phyloP scores from a whole-genome alignment of 1,139 yeast genomes.

The Diutina ranongensis region DNA sequence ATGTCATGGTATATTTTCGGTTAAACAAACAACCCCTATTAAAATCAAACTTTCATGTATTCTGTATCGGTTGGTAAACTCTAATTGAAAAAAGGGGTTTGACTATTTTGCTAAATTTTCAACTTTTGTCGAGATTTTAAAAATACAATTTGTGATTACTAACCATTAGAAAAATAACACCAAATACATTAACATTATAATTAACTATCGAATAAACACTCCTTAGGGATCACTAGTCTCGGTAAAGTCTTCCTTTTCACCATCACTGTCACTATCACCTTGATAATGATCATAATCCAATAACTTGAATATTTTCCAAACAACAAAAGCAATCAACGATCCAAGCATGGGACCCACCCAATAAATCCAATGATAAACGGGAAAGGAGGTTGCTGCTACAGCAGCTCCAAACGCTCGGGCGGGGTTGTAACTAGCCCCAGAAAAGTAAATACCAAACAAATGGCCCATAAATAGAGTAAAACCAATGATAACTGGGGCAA shows the following conservation, averaged over 20 bases:
- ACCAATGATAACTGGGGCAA: constrained; percentile 83
- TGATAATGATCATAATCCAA: constrained; percentile 40
- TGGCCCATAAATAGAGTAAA: constrained; percentile 73
- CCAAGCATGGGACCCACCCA: constrained; percentile 84
- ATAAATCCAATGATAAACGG: constrained; percentile 82
- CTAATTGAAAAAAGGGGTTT: no score
- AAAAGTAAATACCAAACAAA: constrained; percentile 68
- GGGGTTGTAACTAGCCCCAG: constrained; percentile 91
- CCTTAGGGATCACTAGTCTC: no score
- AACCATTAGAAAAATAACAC: no score
- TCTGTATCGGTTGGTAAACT: no score
- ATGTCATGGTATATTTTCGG: no score
- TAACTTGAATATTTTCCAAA: constrained; percentile 57
- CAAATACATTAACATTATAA: no score
- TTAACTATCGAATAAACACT: no score
- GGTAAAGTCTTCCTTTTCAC: neutral
- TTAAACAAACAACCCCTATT: no score
- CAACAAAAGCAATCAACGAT: constrained; percentile 48
- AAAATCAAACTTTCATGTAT: no score
- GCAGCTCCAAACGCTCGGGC: constrained; percentile 85
- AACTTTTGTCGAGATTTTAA: no score
- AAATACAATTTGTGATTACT: no score
- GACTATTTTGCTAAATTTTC: no score
- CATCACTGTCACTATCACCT: neutral
- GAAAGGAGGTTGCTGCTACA: constrained; percentile 58